phyloP scores from a whole-genome alignment of 108 stramenopile species.

The Cyclostephanos tholiformis region DNA sequence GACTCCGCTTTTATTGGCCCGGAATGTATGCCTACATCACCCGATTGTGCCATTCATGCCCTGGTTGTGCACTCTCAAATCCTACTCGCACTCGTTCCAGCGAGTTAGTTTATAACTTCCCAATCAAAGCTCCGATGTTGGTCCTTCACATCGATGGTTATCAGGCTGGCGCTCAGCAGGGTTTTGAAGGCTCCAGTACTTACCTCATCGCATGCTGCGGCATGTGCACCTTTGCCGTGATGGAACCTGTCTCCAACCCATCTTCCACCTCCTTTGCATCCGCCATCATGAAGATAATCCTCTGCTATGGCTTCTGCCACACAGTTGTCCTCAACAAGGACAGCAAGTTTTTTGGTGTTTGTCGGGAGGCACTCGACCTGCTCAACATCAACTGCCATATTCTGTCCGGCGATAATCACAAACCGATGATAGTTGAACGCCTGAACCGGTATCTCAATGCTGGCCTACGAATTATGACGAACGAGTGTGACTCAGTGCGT shows the following conservation, averaged over 20 bases:
- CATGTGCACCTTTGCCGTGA: conserved; percentile 15
- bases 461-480: conserved; percentile 5
- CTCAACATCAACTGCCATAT: conserved; percentile 17
- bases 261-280: neutral
- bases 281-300: conserved; percentile 21
- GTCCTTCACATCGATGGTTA: conserved; percentile 23
- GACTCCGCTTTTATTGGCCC: neutral
- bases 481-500: neutral
- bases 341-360: neutral
- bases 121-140: neutral
- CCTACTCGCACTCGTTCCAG: neutral
- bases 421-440: conserved; percentile 30
- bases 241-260: neutral
- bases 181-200: neutral
- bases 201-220: conserved; percentile 5
- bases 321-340: no score
- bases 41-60: neutral
- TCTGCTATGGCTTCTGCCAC: neutral
- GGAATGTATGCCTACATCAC: neutral
- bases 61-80: neutral
- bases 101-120: neutral
- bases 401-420: conserved; percentile 25
- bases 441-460: conserved; percentile 34
- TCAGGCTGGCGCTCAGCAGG: conserved; percentile 2
- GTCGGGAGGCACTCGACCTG: neutral